These are phyloP conservation scores for Rhodofomes roseus DNA, from an alignment of 1,284 basidiomycete genomes.

Conservation along the genomic window DNA sequence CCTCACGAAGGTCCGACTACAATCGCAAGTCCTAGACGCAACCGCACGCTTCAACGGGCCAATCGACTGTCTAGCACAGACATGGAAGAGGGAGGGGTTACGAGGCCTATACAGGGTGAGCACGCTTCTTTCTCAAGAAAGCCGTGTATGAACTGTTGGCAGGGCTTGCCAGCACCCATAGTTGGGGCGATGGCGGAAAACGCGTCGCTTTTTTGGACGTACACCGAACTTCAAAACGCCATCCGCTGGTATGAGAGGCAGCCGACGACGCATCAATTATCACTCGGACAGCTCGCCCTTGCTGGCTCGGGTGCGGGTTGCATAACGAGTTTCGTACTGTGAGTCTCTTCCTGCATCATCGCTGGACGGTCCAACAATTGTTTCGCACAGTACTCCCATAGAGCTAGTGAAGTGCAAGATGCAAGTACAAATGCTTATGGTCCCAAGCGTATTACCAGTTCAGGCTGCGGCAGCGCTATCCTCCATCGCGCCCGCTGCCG, in stretches of 20 bases:
- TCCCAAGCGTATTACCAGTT: slow-evolving; percentile 22
- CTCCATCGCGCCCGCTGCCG: slow-evolving; percentile 17
- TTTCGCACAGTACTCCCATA: slow-evolving; percentile 69
- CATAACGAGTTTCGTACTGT: slow-evolving; percentile 80
- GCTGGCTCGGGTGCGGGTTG: slow-evolving; percentile 83
- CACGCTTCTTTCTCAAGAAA: slow-evolving; percentile 13
- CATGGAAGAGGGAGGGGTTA: slow-evolving; percentile 74
- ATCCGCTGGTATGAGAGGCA: slow-evolving; percentile 43
- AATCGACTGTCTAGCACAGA: slow-evolving; percentile 77
- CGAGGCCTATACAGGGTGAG: slow-evolving; percentile 78
- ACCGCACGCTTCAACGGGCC: slow-evolving; percentile 74
- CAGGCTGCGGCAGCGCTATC: slow-evolving; percentile 22
- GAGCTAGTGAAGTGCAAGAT: slow-evolving; percentile 94
- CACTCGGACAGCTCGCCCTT: slow-evolving; percentile 64
- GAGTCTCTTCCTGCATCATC: slow-evolving; percentile 26
- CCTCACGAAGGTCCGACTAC: slow-evolving; percentile 80
- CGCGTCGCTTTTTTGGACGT: slow-evolving; percentile 83
- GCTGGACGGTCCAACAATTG: not conserved
- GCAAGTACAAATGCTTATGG: slow-evolving; percentile 87
- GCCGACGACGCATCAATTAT: slow-evolving; percentile 38
- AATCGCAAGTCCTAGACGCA: slow-evolving; percentile 77
- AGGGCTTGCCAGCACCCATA: slow-evolving; percentile 88
- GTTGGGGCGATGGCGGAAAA: slow-evolving; percentile 92
- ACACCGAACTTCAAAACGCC: slow-evolving; percentile 77
- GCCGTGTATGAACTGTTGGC: not conserved